These are phyloP conservation scores for Dioscorea alata DNA, from an alignment of 106 monocot species.

Conservation along the genomic window DNA sequence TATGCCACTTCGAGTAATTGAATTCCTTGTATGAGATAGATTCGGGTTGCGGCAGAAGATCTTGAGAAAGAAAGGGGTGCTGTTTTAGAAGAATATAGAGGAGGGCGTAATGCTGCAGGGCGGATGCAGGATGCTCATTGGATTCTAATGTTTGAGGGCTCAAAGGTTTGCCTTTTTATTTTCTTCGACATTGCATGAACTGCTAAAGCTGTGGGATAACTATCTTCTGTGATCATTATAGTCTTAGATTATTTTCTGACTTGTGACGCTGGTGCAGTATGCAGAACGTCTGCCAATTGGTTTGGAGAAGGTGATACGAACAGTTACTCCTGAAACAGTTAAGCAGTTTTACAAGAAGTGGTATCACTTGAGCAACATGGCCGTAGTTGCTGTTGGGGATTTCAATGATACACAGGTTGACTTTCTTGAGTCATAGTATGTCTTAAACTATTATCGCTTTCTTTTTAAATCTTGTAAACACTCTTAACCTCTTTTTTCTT, in stretches of 20 bases:
- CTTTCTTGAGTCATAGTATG: conserved; percentile 4
- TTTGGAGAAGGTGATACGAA: conserved; percentile 84
- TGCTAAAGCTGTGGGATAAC: too few species aligned
- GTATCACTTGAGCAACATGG: conserved; percentile 95
- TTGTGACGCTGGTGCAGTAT: conserved; percentile 53
- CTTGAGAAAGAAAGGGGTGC: conserved; percentile 96
- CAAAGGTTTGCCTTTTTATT: conserved; percentile 49
- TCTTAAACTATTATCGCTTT: background rate
- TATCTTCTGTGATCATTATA: too few species aligned
- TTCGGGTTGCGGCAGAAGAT: conserved; percentile 77
- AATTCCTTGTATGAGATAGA: conserved; percentile 28
- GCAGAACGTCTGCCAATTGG: conserved; percentile 96
- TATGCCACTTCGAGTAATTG: background rate
- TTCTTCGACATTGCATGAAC: background rate
- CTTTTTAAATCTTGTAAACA: conserved; percentile 1
- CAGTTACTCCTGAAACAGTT: conserved; percentile 77
- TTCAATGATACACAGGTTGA: conserved; percentile 76
- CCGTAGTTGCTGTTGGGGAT: conserved; percentile 93
- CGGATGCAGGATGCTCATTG: conserved; percentile 99
- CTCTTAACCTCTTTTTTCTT: background rate
- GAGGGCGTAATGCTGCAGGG: conserved; percentile 90
- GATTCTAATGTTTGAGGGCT: conserved; percentile 90
- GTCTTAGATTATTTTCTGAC: background rate
- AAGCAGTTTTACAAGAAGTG: conserved; percentile 84
- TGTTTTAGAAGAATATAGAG: conserved; percentile 93